These are phyloP conservation scores for Sextonia rubra DNA, from an alignment of 164 flowering plant genomes.

Conservation along the genomic window DNA sequence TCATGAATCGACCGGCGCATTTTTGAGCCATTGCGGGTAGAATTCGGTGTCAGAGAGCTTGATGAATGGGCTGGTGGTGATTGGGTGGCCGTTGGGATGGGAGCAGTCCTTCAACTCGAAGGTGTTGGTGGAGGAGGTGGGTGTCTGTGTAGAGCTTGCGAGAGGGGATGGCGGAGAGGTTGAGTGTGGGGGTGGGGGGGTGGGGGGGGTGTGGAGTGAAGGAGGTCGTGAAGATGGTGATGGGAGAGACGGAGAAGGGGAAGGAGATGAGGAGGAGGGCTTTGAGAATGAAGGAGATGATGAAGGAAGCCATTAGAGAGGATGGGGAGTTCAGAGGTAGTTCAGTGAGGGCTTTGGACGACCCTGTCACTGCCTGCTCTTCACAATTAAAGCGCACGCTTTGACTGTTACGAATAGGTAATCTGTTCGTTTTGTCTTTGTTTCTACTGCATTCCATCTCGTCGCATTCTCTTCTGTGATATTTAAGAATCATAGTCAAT, in stretches of 20 bases:
- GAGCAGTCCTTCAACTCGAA: conserved; percentile 20
- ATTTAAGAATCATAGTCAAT: too few relatives aligned
- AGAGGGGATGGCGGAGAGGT: conserved; percentile 6
- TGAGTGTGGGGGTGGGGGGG: conserved; percentile 2
- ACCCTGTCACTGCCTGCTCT: too few relatives aligned
- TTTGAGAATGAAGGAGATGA: background rate
- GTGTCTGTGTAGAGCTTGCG: conserved; percentile 12
- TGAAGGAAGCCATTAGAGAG: background rate
- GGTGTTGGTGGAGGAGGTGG: conserved; percentile 17
- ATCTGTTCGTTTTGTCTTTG: too few relatives aligned
- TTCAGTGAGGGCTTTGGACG: conserved; percentile 7
- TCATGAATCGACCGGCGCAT: background rate
- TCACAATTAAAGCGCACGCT: too few relatives aligned
- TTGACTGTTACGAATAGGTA: too few relatives aligned
- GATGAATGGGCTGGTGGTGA: conserved; percentile 13
- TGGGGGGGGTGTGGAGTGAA: background rate
- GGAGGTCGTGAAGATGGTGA: background rate
- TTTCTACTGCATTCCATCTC: too few relatives aligned
- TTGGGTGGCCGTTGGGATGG: conserved; percentile 16
- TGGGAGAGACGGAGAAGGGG: conserved; percentile 7
- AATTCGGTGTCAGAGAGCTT: conserved; percentile 23
- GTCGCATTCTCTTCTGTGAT: too few relatives aligned
- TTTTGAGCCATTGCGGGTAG: conserved; percentile 16
- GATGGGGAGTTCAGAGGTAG: background rate
- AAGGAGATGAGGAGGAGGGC: conserved; percentile 13